A percentile compares a stretch with the other conserved stretches of the same genome.
Evolutionary conservation across 305 asterid genomes (phyloP).

Genomic region (Nicotiana rustica): DNA sequence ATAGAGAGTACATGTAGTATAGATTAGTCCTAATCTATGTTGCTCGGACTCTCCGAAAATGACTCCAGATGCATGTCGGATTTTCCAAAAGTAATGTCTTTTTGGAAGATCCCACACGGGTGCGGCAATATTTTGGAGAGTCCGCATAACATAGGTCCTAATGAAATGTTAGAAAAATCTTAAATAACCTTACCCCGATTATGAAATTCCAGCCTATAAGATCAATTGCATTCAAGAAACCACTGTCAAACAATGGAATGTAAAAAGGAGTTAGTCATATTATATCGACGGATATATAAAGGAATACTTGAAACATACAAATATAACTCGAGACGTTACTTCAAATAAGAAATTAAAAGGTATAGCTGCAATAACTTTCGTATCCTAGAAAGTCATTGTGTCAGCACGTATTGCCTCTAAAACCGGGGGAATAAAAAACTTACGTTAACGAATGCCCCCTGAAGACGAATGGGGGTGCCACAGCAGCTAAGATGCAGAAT

Average conservation of each 20-base stretch:
- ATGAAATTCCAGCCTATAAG: conserved; percentile 53
- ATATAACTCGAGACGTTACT: not conserved
- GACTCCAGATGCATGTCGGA: no score
- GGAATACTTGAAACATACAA: not conserved
- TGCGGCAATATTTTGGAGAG: no score
- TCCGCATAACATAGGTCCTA: not conserved
- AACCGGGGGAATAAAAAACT: conserved; percentile 42
- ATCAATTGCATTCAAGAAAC: conserved; percentile 87
- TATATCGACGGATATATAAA: not conserved
- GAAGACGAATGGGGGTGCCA: conserved; percentile 83
- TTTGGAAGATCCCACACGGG: no score
- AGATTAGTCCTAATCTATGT: no score
- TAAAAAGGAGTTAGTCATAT: conserved; percentile 25
- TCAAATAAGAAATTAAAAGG: not conserved
- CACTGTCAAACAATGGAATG: conserved; percentile 55
- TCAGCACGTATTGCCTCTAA: not conserved
- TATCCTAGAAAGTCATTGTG: not conserved
- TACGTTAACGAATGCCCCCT: conserved; percentile 83
- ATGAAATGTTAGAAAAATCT: not conserved
- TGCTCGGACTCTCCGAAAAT: no score
- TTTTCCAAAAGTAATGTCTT: no score
- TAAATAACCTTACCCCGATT: conserved; percentile 76
- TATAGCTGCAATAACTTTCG: not conserved
- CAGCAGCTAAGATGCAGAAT: conserved; percentile 80
- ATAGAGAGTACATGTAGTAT: not conserved